Percentiles rank a stretch among this genome's conserved stretches.
phyloP scores from a whole-genome alignment of 805 yeast genomes.

The Wickerhamomyces ciferrii region DNA sequence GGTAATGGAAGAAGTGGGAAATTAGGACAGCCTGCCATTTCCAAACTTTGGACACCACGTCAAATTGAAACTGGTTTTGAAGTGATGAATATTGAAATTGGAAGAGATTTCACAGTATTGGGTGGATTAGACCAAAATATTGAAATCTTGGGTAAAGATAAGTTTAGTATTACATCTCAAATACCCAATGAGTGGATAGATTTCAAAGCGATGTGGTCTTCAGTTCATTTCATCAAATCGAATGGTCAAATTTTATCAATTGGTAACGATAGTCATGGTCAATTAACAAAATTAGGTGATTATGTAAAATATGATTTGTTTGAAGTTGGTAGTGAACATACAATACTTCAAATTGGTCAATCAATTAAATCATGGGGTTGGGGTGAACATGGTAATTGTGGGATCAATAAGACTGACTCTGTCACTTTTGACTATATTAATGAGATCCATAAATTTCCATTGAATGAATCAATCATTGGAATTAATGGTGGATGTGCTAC shows the following conservation, averaged over 20 bases:
- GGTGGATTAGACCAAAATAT: conserved; percentile 15
- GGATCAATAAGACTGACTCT: conserved; percentile 24
- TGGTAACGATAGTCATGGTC: conserved; percentile 81
- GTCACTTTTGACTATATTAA: conserved; percentile 30
- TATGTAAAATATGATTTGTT: conserved; percentile 11
- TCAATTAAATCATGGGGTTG: conserved; percentile 85
- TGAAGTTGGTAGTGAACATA: conserved; percentile 85
- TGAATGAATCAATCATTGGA: conserved; percentile 20
- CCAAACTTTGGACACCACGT: conserved; percentile 13
- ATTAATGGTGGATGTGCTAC: conserved; percentile 66
- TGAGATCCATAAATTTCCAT: conserved; percentile 30
- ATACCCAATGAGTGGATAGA: conserved; percentile 8
- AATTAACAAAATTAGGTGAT: conserved; percentile 31
- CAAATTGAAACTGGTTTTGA: not conserved
- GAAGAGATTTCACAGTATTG: conserved; percentile 53
- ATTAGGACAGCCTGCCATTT: conserved; percentile 19
- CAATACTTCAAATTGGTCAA: conserved; percentile 33
- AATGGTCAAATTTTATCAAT: conserved; percentile 34
- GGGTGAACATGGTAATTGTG: conserved; percentile 99
- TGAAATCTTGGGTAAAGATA: conserved; percentile 31
- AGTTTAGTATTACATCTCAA: conserved; percentile 9
- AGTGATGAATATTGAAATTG: conserved; percentile 27
- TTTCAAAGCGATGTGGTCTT: conserved; percentile 71
- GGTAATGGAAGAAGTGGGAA: conserved; percentile 66
- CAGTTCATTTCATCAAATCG: conserved; percentile 45